Evolutionary conservation across 2,329 filamentous ascomycete genomes (phyloP).

Genomic region (Torrubiella hemipterigena): DNA sequence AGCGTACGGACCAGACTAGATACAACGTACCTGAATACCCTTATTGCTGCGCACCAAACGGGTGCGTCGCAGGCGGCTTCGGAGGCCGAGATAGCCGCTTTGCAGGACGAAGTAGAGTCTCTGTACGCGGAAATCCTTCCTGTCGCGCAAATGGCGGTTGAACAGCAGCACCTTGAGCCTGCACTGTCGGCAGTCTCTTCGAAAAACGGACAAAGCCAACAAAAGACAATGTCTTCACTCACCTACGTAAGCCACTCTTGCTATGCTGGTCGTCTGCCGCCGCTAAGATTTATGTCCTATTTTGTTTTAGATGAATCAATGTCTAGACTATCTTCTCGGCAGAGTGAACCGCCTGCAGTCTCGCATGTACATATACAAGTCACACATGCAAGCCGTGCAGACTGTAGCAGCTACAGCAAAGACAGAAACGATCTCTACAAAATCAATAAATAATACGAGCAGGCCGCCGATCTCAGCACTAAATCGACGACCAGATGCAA

Average conservation of each 20-base stretch:
- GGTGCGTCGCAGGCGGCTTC: constrained; percentile 15
- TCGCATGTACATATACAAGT: constrained; percentile 30
- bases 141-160: constrained; percentile 58
- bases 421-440: constrained; percentile 25
- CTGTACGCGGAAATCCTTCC: constrained; percentile 58
- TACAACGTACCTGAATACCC: constrained; percentile 38
- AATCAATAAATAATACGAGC: constrained; percentile 12
- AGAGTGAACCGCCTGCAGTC: constrained; percentile 28
- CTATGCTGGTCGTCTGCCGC: rapidly evolving
- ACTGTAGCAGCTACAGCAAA: constrained; percentile 29
- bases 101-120: constrained; percentile 56
- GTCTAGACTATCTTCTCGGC: constrained; percentile 37
- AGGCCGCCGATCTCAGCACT: constrained; percentile 6
- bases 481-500: neutral
- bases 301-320: constrained; percentile 38
- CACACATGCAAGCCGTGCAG: constrained; percentile 28
- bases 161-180: constrained; percentile 54
- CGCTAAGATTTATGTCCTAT: constrained; percentile 14
- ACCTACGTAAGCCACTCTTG: constrained; percentile 31
- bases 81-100: constrained; percentile 30
- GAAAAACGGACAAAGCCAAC: constrained; percentile 29
- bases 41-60: constrained; percentile 17
- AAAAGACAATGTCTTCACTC: constrained; percentile 32
- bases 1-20: constrained; percentile 41
- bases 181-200: constrained; percentile 34